Base-by-base conservation (phyloP, 2,329 filamentous ascomycete genomes). In the Penicillium sp. region DNA sequence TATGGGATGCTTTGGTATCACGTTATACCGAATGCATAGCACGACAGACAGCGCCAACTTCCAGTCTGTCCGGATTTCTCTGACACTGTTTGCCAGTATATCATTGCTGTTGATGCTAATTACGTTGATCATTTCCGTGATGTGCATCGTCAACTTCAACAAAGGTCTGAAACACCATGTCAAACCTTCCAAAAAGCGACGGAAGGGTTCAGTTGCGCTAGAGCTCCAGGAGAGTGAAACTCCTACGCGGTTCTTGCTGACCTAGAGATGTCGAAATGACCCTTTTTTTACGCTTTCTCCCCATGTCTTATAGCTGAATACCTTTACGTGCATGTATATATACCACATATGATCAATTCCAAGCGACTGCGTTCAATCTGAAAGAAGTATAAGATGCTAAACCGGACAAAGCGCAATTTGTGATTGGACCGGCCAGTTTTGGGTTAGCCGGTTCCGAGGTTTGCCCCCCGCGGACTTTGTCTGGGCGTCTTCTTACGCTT, bases 131-230 rank as follows among this genome's bases (percentile, higher is more conserved):
- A 62, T 55, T 32, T 57, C 55, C 11, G 49, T 60, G 31, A n/a
- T 55, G 42, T 63, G 61, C 45, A 62, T 63, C 11, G 9, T 55
- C 14, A 62, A 60, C 22, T 63, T 63, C 21, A 49, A 54, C 11
- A 63, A 63, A 45, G 61, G 61, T 11, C 40, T 63, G 39, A 63
- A 62, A 5, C 36, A 54, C 14, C 55, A 62, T 10, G 9, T 49
- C 14, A 40, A 39, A 1, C 14, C 39, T 7, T 31, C 51, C 27
- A 44, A 39, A 24, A 54, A 49, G 16, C 36, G 46, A 13, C 16
- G 46, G 16, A 54, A 54, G 21, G 24, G 14, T 2, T 48, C 44
- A 14, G 39, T 49, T 40, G 27, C 51, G 5, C 39, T 54, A 16
- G 51, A 54, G 13, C 51, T 54, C 14, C 46, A 49, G 22, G 51